Conservation (phyloP, 1,284 basidiomycete genomes). For the Kwoniella shivajii region DNA sequence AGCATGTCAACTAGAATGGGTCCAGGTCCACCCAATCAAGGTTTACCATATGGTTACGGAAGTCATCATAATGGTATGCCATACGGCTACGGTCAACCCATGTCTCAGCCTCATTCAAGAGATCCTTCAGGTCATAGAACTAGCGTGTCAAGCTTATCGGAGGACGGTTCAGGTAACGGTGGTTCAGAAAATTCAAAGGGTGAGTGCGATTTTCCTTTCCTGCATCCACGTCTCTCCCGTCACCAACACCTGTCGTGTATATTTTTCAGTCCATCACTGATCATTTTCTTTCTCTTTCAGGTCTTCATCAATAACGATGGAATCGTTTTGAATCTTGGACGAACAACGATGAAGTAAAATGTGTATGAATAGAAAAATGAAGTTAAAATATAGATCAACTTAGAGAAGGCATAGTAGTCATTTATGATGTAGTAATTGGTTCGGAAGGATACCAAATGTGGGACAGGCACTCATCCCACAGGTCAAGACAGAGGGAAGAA, state of each 20-base stretch:
- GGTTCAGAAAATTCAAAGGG: slow-evolving; percentile 28
- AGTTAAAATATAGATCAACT: no score
- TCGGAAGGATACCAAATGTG: no score
- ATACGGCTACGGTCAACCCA: slow-evolving; percentile 17
- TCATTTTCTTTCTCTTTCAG: background rate
- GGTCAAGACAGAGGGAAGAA: no score
- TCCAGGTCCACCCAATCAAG: slow-evolving; percentile 1
- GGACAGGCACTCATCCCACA: no score
- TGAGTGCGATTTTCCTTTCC: slow-evolving; percentile 4
- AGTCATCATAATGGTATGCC: slow-evolving; percentile 17
- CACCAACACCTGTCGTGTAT: no score
- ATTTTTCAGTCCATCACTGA: background rate
- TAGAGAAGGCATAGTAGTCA: no score
- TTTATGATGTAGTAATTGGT: no score
- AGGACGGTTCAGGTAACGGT: slow-evolving; percentile 32
- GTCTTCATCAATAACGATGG: slow-evolving; percentile 2
- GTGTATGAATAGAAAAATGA: no score
- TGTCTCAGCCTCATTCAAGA: slow-evolving; percentile 17
- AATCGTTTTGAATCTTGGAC: no score
- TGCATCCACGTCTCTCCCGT: background rate
- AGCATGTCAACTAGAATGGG: slow-evolving; percentile 30
- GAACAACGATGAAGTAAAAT: no score
- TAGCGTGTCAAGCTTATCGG: slow-evolving; percentile 36
- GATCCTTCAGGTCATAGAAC: slow-evolving; percentile 27
- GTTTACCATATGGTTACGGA: slow-evolving; percentile 18